These are phyloP conservation scores for Trametes versicolor DNA, from an alignment of 1,284 basidiomycete genomes.

Conservation along the genomic window DNA sequence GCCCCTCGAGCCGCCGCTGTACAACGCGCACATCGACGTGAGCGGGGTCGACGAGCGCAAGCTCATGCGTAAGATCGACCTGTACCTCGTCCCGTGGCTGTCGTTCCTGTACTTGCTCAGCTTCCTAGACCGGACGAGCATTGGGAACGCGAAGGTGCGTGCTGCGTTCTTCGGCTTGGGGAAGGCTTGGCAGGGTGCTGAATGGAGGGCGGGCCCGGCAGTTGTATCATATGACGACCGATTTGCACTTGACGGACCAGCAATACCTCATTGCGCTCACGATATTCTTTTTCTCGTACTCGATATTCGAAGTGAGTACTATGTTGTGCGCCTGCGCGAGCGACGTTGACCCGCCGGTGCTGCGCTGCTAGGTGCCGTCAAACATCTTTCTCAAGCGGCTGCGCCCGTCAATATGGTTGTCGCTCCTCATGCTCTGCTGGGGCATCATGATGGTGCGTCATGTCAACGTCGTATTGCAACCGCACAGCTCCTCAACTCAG, in stretches of 20 bases:
- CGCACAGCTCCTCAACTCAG: not conserved
- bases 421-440: slow-evolving; percentile 70
- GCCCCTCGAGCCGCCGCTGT: slow-evolving; percentile 43
- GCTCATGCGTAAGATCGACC: slow-evolving; percentile 72
- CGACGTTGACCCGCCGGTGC: slow-evolving; percentile 1
- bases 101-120: slow-evolving; percentile 79
- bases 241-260: slow-evolving; percentile 65
- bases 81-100: slow-evolving; percentile 72
- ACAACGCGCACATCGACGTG: slow-evolving; percentile 62
- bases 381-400: slow-evolving; percentile 78
- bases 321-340: not conserved
- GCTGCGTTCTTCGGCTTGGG: not conserved
- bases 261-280: slow-evolving; percentile 75
- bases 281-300: slow-evolving; percentile 72
- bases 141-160: slow-evolving; percentile 80
- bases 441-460: slow-evolving; percentile 72
- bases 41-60: slow-evolving; percentile 69
- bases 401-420: slow-evolving; percentile 75
- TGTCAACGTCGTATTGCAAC: not conserved
- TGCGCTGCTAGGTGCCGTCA: slow-evolving; percentile 60
- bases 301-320: slow-evolving; percentile 62
- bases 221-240: slow-evolving; percentile 64
- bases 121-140: slow-evolving; percentile 82
- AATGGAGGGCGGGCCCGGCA: slow-evolving; percentile 37
- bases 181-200: slow-evolving; percentile 3